Percentiles rank a stretch among this genome's conserved stretches.
phyloP scores from a whole-genome alignment of 2,329 filamentous ascomycete species.

The Hysterium pulicare region DNA sequence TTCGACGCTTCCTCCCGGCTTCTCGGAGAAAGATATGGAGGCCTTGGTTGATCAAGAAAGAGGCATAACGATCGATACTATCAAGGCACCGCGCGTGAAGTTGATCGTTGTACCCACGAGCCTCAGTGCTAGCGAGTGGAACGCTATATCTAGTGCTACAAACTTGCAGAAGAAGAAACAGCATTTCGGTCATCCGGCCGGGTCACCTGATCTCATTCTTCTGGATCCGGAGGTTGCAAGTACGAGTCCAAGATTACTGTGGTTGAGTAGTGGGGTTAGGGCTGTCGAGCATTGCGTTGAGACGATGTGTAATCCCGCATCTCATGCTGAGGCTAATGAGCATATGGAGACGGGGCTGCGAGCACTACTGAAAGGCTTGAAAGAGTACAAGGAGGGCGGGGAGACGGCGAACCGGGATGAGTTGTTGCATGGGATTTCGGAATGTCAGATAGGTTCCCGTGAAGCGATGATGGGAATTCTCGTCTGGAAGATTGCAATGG shows the following conservation, averaged over 20 bases:
- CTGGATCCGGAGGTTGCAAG: constrained; percentile 21
- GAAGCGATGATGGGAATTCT: constrained; percentile 21
- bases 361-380: constrained; percentile 16
- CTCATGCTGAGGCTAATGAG: constrained; percentile 12
- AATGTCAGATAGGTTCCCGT: constrained; percentile 19
- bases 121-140: constrained; percentile 25
- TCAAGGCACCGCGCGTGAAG: constrained; percentile 14
- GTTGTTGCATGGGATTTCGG: constrained; percentile 15
- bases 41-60: constrained; percentile 17
- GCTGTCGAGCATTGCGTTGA: constrained; percentile 30
- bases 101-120: constrained; percentile 23
- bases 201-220: constrained; percentile 18
- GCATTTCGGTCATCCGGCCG: constrained; percentile 18
- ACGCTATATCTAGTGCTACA: constrained; percentile 17
- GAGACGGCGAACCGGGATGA: constrained; percentile 9
- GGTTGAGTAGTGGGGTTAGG: constrained; percentile 25
- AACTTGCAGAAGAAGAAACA: constrained; percentile 23
- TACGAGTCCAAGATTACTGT: constrained; percentile 22
- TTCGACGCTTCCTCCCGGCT: constrained; percentile 12
- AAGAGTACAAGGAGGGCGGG: constrained; percentile 17
- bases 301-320: constrained; percentile 17
- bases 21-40: constrained; percentile 21
- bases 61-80: constrained; percentile 8
- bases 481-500: constrained; percentile 16
- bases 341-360: constrained; percentile 21